Base-by-base conservation (phyloP, 2,329 filamentous ascomycete species). In the Trichoderma semiorbis region DNA sequence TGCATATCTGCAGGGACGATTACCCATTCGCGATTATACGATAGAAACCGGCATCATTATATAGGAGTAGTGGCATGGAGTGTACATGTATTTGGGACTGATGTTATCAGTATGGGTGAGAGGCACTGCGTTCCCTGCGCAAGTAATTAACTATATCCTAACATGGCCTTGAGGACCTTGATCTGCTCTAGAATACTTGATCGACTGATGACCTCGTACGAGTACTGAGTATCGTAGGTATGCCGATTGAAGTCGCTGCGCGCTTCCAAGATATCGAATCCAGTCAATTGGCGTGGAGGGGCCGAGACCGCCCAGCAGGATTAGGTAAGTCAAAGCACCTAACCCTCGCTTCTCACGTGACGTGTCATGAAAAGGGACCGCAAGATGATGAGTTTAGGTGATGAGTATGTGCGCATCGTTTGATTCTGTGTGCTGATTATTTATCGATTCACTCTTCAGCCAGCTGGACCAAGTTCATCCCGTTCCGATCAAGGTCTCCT, bases 181-280 rank as follows among this genome's bases (percentile, higher is more conserved):
- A 92, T 87, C 83, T 93, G 90, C 82, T 91, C 86, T 74, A 88
- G 77, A 7, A 92, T 91, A 86, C 82, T 87, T 90, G 83, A 65
- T 65, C 62, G 62, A 26, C 92, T 94, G n/a, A n/a, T n/a, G n/a
- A n/a, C n/a, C n/a, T n/a, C n/a, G n/a, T n/a, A n/a, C 43, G 43
- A 47, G 11, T 47, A 47, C 5, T 21, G 43, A 5, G 8, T 47
- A 47, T 47, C 16, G 36, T 39, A 18, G 36, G 36, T 18, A 39
- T 39, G 36, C 16, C 36, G 36, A 39, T 39, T 39, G 16, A 39
- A 39, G 36, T 39, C 8, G 36, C 36, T 18, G 36, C 36, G 36
- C 14, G 36, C 36, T 39, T 39, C 36, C 36, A 18, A 39, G 7
- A 39, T 36, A 39, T 39, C 36, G 36, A 18, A 8, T 39, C 8